Conservation (phyloP, 495 filamentous ascomycete genomes). For the Daldinia grandis region DNA sequence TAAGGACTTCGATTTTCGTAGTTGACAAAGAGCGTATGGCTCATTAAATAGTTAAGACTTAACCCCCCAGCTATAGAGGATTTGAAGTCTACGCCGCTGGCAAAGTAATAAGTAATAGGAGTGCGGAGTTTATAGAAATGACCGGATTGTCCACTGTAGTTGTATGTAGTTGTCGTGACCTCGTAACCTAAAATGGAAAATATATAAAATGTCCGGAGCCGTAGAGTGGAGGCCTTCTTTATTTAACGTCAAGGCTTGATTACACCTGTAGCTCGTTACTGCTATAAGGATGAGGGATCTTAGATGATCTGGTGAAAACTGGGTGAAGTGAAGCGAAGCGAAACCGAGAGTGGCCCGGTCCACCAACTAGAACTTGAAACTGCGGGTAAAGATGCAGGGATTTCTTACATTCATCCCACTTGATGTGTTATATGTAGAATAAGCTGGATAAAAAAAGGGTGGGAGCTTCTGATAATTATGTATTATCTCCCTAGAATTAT, state of each 20-base stretch:
- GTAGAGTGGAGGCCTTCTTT: background rate
- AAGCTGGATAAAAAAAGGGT: background rate
- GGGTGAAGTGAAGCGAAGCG: conserved; percentile 25
- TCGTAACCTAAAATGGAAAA: conserved; percentile 5
- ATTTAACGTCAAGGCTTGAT: background rate
- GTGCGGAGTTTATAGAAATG: conserved; percentile 25
- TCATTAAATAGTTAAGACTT: too few relatives aligned
- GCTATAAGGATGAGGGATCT: conserved; percentile 7
- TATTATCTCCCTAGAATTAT: background rate
- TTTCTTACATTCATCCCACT: background rate
- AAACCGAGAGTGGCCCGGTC: conserved; percentile 29
- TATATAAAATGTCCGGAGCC: conserved; percentile 14
- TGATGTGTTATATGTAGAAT: background rate
- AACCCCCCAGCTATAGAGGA: background rate
- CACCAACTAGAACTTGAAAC: conserved; percentile 31
- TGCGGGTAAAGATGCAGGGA: background rate
- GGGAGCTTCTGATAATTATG: background rate
- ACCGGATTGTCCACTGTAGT: conserved; percentile 2
- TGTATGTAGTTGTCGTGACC: conserved; percentile 10
- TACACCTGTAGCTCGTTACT: background rate
- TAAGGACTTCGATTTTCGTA: too few relatives aligned
- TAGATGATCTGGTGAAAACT: conserved; percentile 11
- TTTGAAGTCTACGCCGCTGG: background rate
- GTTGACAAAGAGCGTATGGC: too few relatives aligned
- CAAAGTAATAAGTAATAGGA: conserved; percentile 10